A percentile compares a stretch with the other conserved stretches of the same genome.
These are phyloP conservation scores for Starmerella asiatica DNA, from an alignment of 805 yeast species.

Conservation along the genomic window DNA sequence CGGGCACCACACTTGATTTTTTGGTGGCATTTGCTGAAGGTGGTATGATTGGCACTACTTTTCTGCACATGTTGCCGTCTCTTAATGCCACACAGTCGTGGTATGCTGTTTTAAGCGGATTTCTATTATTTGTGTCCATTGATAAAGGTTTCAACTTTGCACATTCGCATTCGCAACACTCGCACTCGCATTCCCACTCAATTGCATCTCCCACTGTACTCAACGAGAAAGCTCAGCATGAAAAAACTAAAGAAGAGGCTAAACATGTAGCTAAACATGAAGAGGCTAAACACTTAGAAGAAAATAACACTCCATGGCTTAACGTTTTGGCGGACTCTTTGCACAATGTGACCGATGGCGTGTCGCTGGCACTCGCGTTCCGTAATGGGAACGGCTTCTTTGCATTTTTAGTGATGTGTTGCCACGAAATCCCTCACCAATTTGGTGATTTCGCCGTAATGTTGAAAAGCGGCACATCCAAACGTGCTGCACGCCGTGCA, in stretches of 20 bases:
- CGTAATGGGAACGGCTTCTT: slow-evolving; percentile 54
- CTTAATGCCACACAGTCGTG: slow-evolving; percentile 36
- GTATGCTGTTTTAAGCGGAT: slow-evolving; percentile 49
- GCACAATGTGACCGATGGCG: slow-evolving; percentile 66
- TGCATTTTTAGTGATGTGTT: slow-evolving; percentile 55
- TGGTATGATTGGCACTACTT: slow-evolving; percentile 61
- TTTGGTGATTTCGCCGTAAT: slow-evolving; percentile 67
- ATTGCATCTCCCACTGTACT: slow-evolving; percentile 12
- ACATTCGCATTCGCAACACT: slow-evolving; percentile 25
- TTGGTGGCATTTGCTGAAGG: slow-evolving; percentile 66
- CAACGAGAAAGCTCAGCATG: background rate
- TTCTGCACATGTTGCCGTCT: slow-evolving; percentile 54
- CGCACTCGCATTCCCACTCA: slow-evolving; percentile 24
- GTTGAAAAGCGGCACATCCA: slow-evolving; percentile 54
- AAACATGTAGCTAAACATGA: background rate
- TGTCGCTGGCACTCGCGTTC: slow-evolving; percentile 61
- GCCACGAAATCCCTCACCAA: slow-evolving; percentile 73
- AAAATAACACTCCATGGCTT: slow-evolving; percentile 23
- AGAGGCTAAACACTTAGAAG: background rate
- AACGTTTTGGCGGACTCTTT: slow-evolving; percentile 57
- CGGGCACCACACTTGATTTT: slow-evolving; percentile 37
- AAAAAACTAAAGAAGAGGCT: background rate
- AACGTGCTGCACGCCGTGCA: slow-evolving; percentile 50
- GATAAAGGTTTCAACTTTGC: slow-evolving; percentile 48
- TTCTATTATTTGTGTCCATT: slow-evolving; percentile 42